A percentile compares a stretch with the other conserved stretches of the same genome.
Evolutionary conservation across 306 rosid genomes (phyloP).

Genomic region (Citrullus amarus): DNA sequence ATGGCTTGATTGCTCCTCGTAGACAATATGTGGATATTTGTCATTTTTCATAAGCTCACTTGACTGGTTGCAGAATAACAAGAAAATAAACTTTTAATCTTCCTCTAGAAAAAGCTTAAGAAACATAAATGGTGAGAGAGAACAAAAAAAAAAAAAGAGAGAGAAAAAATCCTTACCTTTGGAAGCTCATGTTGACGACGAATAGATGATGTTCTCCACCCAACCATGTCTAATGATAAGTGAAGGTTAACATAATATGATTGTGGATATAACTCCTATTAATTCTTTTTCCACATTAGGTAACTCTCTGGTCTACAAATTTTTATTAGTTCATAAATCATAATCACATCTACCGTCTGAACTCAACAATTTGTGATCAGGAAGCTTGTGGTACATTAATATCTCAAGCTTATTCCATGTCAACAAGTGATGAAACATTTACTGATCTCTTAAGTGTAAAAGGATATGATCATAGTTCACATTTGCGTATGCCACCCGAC

Average conservation of each 20-base stretch:
- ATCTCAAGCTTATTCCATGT: background rate
- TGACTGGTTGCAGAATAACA: slow-evolving; percentile 33
- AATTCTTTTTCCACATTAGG: background rate
- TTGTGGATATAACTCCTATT: background rate
- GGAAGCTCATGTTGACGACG: slow-evolving; percentile 95
- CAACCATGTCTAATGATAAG: slow-evolving; percentile 76
- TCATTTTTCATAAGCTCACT: slow-evolving; percentile 50
- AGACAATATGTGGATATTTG: slow-evolving; percentile 72
- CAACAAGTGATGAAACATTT: background rate
- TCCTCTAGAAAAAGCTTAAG: slow-evolving; percentile 5
- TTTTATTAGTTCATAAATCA: background rate
- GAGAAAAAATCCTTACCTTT: slow-evolving; percentile 34
- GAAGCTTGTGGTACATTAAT: background rate
- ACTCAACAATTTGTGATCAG: background rate
- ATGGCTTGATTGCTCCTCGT: slow-evolving; percentile 32
- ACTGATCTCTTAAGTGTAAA: background rate
- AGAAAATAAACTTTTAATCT: background rate
- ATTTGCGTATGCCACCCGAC: slow-evolving; percentile 96
- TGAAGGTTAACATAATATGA: slow-evolving; percentile 29
- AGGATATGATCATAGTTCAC: slow-evolving; percentile 92
- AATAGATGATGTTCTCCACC: slow-evolving; percentile 98
- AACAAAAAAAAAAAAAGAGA: slow-evolving; percentile 6
- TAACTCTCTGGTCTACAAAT: background rate
- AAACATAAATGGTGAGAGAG: slow-evolving; percentile 1
- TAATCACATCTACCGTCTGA: background rate